Conservation (phyloP, 352 stramenopile species). For the Pythium dissimile region DNA sequence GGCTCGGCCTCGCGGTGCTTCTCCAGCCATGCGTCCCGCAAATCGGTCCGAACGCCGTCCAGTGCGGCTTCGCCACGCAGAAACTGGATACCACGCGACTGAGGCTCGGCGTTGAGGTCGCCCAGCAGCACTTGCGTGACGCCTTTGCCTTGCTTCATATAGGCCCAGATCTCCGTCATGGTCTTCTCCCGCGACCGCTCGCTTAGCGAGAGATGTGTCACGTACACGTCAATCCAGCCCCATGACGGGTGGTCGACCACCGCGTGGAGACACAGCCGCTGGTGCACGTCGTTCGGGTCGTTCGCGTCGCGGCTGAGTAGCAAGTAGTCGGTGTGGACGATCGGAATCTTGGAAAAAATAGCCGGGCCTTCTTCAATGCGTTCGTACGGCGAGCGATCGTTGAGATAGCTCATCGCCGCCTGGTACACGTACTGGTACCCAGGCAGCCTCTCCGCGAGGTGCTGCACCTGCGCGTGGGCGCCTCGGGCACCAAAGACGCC, state of each 20-base stretch:
- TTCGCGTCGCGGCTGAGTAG: conserved; percentile 77
- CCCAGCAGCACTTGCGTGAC: conserved; percentile 76
- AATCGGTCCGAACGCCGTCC: conserved; percentile 51
- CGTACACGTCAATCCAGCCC: conserved; percentile 80
- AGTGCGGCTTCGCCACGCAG: conserved; percentile 59
- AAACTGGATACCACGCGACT: conserved; percentile 76
- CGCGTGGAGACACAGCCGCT: conserved; percentile 80
- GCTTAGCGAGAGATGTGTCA: conserved; percentile 83
- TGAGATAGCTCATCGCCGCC: conserved; percentile 82
- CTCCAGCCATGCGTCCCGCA: conserved; percentile 77
- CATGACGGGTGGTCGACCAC: conserved; percentile 62
- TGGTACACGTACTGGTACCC: conserved; percentile 86
- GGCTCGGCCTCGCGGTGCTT: conserved; percentile 56
- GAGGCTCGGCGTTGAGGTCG: conserved; percentile 85
- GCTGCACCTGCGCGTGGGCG: conserved; percentile 74
- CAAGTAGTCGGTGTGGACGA: conserved; percentile 77
- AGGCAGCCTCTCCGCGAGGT: conserved; percentile 55
- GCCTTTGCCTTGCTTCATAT: conserved; percentile 59
- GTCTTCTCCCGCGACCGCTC: conserved; percentile 68
- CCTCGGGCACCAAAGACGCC: conserved; percentile 57
- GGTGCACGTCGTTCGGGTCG: conserved; percentile 81
- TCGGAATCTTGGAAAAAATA: conserved; percentile 78
- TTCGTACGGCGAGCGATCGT: conserved; percentile 51
- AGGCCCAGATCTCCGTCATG: conserved; percentile 80
- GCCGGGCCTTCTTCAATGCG: conserved; percentile 82